phyloP scores from a whole-genome alignment of 148 eudicot species.

The Selenicereus undatus region DNA sequence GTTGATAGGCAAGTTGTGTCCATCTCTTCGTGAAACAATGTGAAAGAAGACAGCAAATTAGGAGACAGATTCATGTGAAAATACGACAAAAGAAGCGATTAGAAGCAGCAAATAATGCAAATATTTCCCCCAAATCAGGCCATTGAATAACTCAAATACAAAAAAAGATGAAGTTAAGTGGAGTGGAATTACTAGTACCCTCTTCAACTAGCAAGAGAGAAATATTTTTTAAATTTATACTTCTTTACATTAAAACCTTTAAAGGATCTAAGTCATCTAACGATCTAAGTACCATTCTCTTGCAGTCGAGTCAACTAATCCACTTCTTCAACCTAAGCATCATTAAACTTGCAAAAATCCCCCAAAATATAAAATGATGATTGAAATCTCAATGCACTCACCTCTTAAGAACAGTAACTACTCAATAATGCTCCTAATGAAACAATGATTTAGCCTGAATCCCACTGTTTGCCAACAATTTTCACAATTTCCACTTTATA shows the following conservation, averaged over 20 bases:
- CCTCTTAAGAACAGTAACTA: conserved; percentile 10
- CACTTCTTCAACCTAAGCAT: conserved; percentile 13
- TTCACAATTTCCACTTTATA: conserved; percentile 11
- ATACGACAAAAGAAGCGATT: conserved; percentile 10
- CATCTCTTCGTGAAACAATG: neutral
- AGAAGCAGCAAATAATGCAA: conserved; percentile 6
- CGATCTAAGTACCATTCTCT: neutral
- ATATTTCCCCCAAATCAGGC: neutral
- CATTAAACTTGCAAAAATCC: conserved; percentile 19
- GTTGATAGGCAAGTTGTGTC: neutral
- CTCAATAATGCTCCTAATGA: conserved; percentile 16
- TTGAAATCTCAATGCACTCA: conserved; percentile 12
- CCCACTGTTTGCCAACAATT: conserved; percentile 3
- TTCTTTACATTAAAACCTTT: conserved; percentile 7
- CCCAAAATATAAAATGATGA: conserved; percentile 14
- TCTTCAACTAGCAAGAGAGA: neutral
- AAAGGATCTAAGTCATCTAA: neutral
- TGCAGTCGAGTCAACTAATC: conserved; percentile 11
- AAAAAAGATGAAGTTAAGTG: no score
- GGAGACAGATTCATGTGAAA: conserved; percentile 18
- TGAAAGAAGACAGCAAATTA: conserved; percentile 10
- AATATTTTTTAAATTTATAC: conserved; percentile 1
- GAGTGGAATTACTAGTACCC: neutral
- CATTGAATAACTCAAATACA: neutral
- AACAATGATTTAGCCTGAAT: conserved; percentile 17